Percentiles rank a stretch among this genome's conserved stretches.
These are phyloP conservation scores for Entophlyctis helioformis DNA, from an alignment of 192 early-diverging fungal species.

Conservation along the genomic window DNA sequence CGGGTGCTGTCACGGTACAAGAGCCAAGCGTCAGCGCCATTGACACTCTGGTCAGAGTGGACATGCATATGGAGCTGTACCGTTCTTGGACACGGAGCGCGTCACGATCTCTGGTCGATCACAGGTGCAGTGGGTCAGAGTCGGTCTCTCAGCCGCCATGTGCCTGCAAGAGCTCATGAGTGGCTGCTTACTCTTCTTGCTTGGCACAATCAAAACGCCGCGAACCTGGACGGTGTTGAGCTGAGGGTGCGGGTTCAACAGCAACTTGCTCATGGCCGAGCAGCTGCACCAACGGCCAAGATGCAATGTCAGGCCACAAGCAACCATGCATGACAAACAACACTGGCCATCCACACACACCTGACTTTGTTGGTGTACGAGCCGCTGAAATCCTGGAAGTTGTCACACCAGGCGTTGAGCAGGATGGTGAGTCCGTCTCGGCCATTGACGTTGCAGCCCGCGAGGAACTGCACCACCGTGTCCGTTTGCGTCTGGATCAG, in stretches of 20 bases:
- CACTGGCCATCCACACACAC: constrained; percentile 15
- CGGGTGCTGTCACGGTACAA: constrained; percentile 65
- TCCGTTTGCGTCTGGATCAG: constrained; percentile 53
- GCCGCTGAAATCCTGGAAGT: constrained; percentile 70
- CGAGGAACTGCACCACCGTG: constrained; percentile 62
- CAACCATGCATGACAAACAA: background rate
- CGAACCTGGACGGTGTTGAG: constrained; percentile 56
- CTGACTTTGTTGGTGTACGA: constrained; percentile 73
- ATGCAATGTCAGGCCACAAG: background rate
- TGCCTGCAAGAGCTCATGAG: too few species aligned
- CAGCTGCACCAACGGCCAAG: constrained; percentile 30
- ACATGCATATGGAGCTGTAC: too few species aligned
- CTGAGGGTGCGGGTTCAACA: constrained; percentile 50
- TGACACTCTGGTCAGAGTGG: too few species aligned
- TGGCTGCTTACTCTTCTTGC: too few species aligned
- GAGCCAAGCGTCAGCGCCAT: too few species aligned
- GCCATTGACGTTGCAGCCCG: constrained; percentile 38
- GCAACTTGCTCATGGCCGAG: constrained; percentile 65
- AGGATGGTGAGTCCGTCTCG: constrained; percentile 65
- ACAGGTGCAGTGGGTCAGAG: too few species aligned
- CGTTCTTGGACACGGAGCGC: constrained; percentile 35
- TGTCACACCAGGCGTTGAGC: constrained; percentile 69
- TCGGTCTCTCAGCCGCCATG: too few species aligned
- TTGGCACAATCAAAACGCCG: constrained; percentile 63
- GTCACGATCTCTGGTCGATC: constrained; percentile 36